These are phyloP conservation scores for Rubia yunnanensis DNA, from an alignment of 257 asterid species.

Conservation along the genomic window DNA sequence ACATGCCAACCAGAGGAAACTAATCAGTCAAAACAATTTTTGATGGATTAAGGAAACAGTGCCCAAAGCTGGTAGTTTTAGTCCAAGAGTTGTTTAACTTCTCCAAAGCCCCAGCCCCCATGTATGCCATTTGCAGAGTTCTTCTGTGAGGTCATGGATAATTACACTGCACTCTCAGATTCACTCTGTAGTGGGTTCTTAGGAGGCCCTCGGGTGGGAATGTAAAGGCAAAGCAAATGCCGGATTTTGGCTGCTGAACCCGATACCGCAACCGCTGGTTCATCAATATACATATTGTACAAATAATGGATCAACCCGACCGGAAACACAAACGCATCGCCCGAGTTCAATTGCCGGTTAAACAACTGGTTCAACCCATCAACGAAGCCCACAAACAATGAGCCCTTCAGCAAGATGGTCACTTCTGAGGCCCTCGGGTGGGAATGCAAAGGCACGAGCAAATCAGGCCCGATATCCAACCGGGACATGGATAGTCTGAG, in stretches of 20 bases:
- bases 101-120: no score
- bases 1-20: no score
- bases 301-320: constrained; percentile 42
- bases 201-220: constrained; percentile 65
- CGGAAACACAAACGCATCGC: constrained; percentile 54
- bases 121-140: no score
- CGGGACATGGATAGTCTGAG: constrained; percentile 52
- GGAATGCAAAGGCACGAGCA: constrained; percentile 48
- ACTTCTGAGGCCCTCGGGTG: constrained; percentile 70
- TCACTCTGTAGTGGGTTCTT: no score
- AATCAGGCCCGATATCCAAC: constrained; percentile 32
- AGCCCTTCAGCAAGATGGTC: constrained; percentile 44
- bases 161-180: no score
- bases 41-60: no score
- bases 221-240: constrained; percentile 53
- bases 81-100: no score
- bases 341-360: constrained; percentile 27
- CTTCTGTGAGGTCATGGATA: no score
- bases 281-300: constrained; percentile 25
- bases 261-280: constrained; percentile 31
- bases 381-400: constrained; percentile 46
- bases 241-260: constrained; percentile 52
- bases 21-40: no score
- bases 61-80: no score
- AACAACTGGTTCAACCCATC: constrained; percentile 30